Evolutionary conservation across 441 rosid species (phyloP).

Genomic region (Flueggea neowawraea): DNA sequence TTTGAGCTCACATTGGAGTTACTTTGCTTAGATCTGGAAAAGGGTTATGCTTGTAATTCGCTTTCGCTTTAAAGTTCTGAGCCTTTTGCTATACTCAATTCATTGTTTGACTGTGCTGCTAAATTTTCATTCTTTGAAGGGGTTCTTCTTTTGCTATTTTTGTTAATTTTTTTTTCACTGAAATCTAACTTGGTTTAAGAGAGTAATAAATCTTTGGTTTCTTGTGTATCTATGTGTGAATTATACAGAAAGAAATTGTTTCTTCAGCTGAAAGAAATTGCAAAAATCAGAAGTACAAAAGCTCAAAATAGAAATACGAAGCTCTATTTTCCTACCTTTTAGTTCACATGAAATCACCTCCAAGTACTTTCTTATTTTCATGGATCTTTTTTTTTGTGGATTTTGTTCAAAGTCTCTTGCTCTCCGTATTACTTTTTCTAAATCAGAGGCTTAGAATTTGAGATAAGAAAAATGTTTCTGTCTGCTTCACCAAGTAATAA

Average conservation of each 20-base stretch:
- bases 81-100: not conserved
- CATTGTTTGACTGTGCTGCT: not conserved
- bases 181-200: too few species aligned
- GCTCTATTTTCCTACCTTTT: not conserved
- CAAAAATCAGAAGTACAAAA: not conserved
- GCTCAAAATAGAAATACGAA: not conserved
- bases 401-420: too few species aligned
- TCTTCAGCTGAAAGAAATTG: slow-evolving; percentile 3
- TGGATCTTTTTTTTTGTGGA: too few species aligned
- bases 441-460: too few species aligned
- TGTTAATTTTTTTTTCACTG: not conserved
- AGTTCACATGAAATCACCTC: too few species aligned
- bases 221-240: not conserved
- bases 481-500: too few species aligned
- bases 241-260: not conserved
- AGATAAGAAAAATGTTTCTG: too few species aligned
- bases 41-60: slow-evolving; percentile 11
- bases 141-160: not conserved
- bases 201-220: slow-evolving; percentile 5
- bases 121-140: not conserved
- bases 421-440: too few species aligned
- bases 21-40: slow-evolving; percentile 27
- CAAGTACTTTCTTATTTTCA: too few species aligned
- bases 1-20: not conserved
- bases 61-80: slow-evolving; percentile 2